A percentile compares a stretch with the other conserved stretches of the same genome.
Evolutionary conservation across 331 rosid species (phyloP).

Genomic region (Quercus phellos): DNA sequence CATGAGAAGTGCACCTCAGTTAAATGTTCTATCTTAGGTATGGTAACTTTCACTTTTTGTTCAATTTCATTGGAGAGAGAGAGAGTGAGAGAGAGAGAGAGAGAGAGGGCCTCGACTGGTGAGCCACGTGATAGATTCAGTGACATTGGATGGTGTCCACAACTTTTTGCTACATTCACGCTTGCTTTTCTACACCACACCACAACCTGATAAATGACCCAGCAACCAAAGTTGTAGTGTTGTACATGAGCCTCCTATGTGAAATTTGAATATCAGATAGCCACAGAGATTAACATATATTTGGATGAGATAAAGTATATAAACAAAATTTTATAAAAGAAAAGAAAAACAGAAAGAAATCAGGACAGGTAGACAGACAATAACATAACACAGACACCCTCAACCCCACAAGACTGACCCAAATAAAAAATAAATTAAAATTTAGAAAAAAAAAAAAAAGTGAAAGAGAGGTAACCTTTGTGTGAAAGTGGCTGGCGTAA

Average conservation of each 20-base stretch:
- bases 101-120: conserved; percentile 40
- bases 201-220: conserved; percentile 29
- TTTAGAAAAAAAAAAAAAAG: neutral
- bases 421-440: conserved; percentile 9
- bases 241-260: neutral
- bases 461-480: conserved; percentile 1
- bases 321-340: neutral
- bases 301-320: neutral
- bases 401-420: conserved; percentile 24
- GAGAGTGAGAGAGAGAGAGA: conserved; percentile 29
- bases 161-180: conserved; percentile 45
- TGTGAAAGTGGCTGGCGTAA: conserved; percentile 11
- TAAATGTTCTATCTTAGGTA: conserved; percentile 28
- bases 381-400: conserved; percentile 25
- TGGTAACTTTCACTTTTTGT: conserved; percentile 45
- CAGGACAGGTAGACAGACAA: conserved; percentile 35
- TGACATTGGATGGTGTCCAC: conserved; percentile 39
- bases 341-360: neutral
- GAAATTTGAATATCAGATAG: neutral
- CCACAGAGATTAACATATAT: neutral
- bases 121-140: conserved; percentile 73
- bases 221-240: conserved; percentile 1
- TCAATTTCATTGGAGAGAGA: conserved; percentile 22
- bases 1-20: conserved; percentile 1
- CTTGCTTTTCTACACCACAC: conserved; percentile 32